Evolutionary conservation across 495 filamentous ascomycete genomes (phyloP), one percentile per base, ranked within the genome.

Genomic region (Penicillium verhagenii): DNA sequence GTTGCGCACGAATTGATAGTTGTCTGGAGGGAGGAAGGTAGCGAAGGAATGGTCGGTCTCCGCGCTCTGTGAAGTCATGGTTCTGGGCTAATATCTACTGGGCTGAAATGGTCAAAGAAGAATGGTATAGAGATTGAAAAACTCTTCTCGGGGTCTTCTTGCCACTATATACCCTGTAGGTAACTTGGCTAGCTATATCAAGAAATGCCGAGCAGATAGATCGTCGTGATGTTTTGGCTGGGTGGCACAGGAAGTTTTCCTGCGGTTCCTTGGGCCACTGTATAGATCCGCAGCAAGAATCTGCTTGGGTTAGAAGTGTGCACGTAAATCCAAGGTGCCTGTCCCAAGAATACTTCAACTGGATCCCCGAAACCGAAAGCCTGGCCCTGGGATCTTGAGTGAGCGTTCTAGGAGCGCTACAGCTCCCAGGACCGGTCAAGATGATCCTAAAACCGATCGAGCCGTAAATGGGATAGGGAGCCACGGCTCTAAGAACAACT

Each of bases 131-230:
- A 42, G 9, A 42, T 42, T 21, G 39, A 42, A 1, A 42, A 23
- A 42, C 39, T 42, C 39, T 42, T 42, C n/a, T n/a, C 39, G 18
- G 39, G 39, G 39, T 42, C 39, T 42, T 42, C 39, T 42, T 20
- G 18, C 39, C 19, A 11, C 21, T 23, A 42, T 20, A 14, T 23
- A 42, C 10, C 39, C 39, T 6, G 2, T 21, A 23, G 21, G 39
- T 8, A n/a, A 20, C 39, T 35, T 35, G 13, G 2, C 5, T 13
- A 35, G 31, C 11, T 14, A n/a, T n/a, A n/a, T n/a, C 31, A n/a
- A 13, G 31, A 35, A 35, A 35, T 5, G 11, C 31, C 31, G 31
- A 35, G 31, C 31, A 35, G 6, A 35, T 14, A 5, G n/a, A 35
- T 2, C 31, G 31, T 35, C 31, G 31, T 35, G 4, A 35, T 35